Evolutionary conservation across 441 rosid species (phyloP), one percentile per base, ranked within the genome.

Genomic region (Pelargonium australe): DNA sequence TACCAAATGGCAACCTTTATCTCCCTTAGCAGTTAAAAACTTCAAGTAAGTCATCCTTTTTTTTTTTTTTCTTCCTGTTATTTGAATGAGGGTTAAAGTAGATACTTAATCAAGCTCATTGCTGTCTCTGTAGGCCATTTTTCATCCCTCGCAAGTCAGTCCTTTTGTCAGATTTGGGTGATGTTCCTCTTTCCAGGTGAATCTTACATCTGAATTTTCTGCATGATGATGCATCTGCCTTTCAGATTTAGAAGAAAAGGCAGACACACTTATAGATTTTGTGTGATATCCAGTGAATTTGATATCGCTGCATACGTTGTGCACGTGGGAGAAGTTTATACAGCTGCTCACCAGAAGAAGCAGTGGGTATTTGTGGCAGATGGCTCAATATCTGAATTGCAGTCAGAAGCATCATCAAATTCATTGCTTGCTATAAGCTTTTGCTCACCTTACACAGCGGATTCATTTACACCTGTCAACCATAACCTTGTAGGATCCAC

Each of bases 331-430:
- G 91, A 90, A 76, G 88, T 78, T 72, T 83, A 80, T 73, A 75
- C 74, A 41, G 76, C 74, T 49, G 84, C 78, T 76, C 76, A 77
- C 65, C 87, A 79, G 74, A 89, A 80, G 88, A 92, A 84, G 77
- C 99, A 92, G 76, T 89, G 97, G 97, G 86, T 95, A 45, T 90
- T 92, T 79, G 91, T 89, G 77, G 86, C 91, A 65, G 98, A 92
- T 84, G 83, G 82, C 77, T 86, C 98, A 34, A 66, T 75, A 12
- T 80, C 75, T 70, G 64, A 66, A 25, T 75, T 75, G 34, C 66
- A 77, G 68, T 75, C 80, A 55, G 89, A 80, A 75, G 85, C 81
- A 64, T 74, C 67, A 69, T 73, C 92, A 73, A 75, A 77, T 74
- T 85, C 80, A 71, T 75, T 90, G 81, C 94, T 95, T 70, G 98